A percentile compares a stretch with the other conserved stretches of the same genome.
Conservation (phyloP, 495 filamentous ascomycete genomes). For the Penicillium pancosmium region DNA sequence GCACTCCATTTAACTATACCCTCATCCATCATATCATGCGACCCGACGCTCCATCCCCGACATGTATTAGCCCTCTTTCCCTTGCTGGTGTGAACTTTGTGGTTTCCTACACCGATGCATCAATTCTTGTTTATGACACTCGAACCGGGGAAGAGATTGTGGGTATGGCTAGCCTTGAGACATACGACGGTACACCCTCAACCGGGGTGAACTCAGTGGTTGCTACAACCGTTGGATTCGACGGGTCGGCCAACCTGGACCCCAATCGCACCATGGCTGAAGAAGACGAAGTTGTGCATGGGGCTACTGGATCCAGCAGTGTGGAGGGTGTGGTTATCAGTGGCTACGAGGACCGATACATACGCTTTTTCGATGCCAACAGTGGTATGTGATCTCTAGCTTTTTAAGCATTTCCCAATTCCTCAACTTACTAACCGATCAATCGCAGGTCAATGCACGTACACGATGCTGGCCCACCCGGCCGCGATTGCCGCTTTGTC, state of each 20-base stretch:
- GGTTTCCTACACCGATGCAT: slow-evolving; percentile 87
- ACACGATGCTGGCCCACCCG: slow-evolving; percentile 96
- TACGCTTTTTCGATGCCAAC: slow-evolving; percentile 97
- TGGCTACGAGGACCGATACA: slow-evolving; percentile 93
- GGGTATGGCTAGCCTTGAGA: slow-evolving; percentile 89
- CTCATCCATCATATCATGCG: slow-evolving; percentile 84
- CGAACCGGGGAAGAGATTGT: slow-evolving; percentile 88
- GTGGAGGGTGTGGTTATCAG: slow-evolving; percentile 92
- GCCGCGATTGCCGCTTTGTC: slow-evolving; percentile 88
- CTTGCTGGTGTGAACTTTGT: slow-evolving; percentile 88
- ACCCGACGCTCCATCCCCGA: slow-evolving; percentile 74
- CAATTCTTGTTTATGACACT: slow-evolving; percentile 89
- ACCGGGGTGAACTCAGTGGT: slow-evolving; percentile 93
- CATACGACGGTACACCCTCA: slow-evolving; percentile 80
- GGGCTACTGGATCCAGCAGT: slow-evolving; percentile 83
- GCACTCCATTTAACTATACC: slow-evolving; percentile 63
- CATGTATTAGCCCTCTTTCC: slow-evolving; percentile 87
- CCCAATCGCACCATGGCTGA: slow-evolving; percentile 61
- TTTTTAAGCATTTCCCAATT: not conserved
- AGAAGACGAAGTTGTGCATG: slow-evolving; percentile 72
- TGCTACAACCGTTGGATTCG: slow-evolving; percentile 78
- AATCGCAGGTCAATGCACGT: slow-evolving; percentile 92
- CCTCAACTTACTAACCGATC: slow-evolving; percentile 33
- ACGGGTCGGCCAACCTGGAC: slow-evolving; percentile 67
- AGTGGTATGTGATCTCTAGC: slow-evolving; percentile 71